Base-by-base conservation (phyloP, 75 land plant species). In the Sequoiadendron giganteum region DNA sequence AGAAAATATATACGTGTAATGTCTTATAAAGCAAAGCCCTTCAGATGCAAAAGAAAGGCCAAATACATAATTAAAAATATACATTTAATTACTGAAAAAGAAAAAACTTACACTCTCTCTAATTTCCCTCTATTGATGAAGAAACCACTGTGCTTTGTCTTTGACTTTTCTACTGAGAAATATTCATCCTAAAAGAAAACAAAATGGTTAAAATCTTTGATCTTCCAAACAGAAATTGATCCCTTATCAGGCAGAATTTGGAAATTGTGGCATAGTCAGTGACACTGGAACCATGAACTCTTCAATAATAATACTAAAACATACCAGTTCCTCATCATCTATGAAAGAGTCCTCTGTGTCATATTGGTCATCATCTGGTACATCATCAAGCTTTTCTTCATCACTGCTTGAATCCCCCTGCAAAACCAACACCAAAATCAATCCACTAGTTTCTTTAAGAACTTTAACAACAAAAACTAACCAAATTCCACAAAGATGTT, bases 261-360 rank as follows among this genome's bases (percentile, higher is more conserved):
- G 30, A 28, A 6, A 68, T 28, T 68, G 55, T 28, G 79, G 5
- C 55, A 52, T 15, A 5, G 19, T 28, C 21, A 19, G 65, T 18
- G 13, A 61, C 87, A 32, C 9, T 70, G 47, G 21, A 39, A 3
- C 42, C 83, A 80, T 76, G 75, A 88, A 78, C 38, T 84, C 38
- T 25, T 52, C 54, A 52, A 52, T 11, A 13, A 52, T 52, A 52
- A 13, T 13, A 25, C 61, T 45, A 87, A 36, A 2, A 91, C 92
- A 1, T 85, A 98, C 99, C 97, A 98, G 89, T 85, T 98, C 99
- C 58, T 90, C 89, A 88, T 98, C 99, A 88, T 98, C 99, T 32
- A 98, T 98, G 68, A 98, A 98, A 79, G 98, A 95, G 90, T 98
- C 99, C 80, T 98, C 99, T n/a, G 99, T 98, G 89, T 98, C 95